Evolutionary conservation across 169 alveolate genomes (phyloP), one percentile per base, ranked within the genome.

Genomic region (Cryptosporidium viatorum): DNA sequence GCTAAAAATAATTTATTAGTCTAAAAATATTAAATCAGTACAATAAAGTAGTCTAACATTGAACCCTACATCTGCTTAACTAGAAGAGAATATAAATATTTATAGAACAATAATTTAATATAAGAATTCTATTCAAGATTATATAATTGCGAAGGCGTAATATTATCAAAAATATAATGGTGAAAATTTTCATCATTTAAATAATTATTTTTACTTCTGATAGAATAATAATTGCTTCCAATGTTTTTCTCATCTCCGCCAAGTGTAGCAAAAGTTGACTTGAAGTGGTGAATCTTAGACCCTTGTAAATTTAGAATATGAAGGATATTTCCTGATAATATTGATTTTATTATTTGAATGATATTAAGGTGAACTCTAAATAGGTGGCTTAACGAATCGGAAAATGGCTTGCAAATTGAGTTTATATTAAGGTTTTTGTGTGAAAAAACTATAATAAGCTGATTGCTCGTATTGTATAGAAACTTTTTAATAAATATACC

Each of bases 251-350:
- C 86, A 6, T 55, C 26, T 8, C 33, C 18, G 4, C 48, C 35
- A 73, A 37, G 7, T 14, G 55, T 29, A 23, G 70, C 37, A 58
- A 73, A 73, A 9, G 86, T 73, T 7, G 86, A 73, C n/a, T 59
- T 73, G 35, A 73, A 73, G 59, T 73, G 70, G 41, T 55, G 86
- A 33, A 37, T 59, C 55, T 39, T 73, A 0, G 68, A 55, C 26
- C 86, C 86, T 33, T 59, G 86, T 37, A 73, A 80, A 80, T 65
- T 65, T 1, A 80, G 50, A 48, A 80, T 80, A 39, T 80, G 75
- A 9, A 80, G 75, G 3, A 80, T 80, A 59, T 80, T 43, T 18
- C 89, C 89, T 3, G 75, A 62, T 3, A 80, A 16, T 26, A 80
- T 80, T 9, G 73, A 80, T 23, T 21, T 80, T 26, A 80, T 59